Base-by-base conservation (phyloP, 441 rosid species). In the Heliophila coronopifolia region DNA sequence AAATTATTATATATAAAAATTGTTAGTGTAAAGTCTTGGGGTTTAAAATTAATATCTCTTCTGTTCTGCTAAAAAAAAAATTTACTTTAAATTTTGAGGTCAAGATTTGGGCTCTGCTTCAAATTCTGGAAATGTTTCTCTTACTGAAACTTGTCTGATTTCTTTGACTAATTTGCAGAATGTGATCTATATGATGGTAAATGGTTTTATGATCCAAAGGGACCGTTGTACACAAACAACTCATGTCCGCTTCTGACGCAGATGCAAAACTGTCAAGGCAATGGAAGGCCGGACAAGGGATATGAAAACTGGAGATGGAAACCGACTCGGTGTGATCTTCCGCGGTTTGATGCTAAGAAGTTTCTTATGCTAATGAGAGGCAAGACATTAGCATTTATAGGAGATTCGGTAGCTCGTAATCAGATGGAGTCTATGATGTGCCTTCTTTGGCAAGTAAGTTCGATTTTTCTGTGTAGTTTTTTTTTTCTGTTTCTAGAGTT, bases 201-300 rank as follows among this genome's bases (percentile, higher is more conserved):
- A 53, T 92, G 96, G 97, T 77, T 83, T 70, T 74, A 78, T 68
- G 98, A 92, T 76, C 53, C 83, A 8, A 11, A 19, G 9, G 97
- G 92, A 51, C 95, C 95, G 23, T 7, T 55, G 23, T 88, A 92
- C 77, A 78, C 94, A 40, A 92, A 85, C 95, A 80, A 83, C 71
- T 63, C 89, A 4, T 92, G 99, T 70, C 97, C 94, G 37, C 70
- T 83, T 41, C 25, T 88, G 38, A 78, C 94, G 12, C 96, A 87
- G 86, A 85, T 80, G 96, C 96, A 85, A 77, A 92, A 92, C 75
- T 92, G 98, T 74, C 98, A 83, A 70, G 98, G 96, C 6, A 92
- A 92, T 58, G 98, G 96, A 50, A 78, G 98, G 67, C 90, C 94
- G 33, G 98, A 87, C 67, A 81, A 68, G 55, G 90, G 83, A 58